phyloP scores from a whole-genome alignment of 2,329 filamentous ascomycete species.

The Blastomyces silverae region DNA sequence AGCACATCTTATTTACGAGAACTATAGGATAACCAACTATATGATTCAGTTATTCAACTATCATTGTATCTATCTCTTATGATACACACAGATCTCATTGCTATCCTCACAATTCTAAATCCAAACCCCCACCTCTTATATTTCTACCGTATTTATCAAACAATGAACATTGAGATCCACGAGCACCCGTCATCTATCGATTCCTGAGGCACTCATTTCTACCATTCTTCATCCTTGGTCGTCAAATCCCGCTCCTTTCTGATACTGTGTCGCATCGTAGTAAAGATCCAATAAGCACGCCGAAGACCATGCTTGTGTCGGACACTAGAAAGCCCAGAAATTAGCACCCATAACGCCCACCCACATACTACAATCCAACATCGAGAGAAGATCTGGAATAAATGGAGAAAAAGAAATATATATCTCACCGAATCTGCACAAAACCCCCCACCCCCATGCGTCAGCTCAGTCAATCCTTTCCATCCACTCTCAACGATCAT shows the following conservation, averaged over 20 bases:
- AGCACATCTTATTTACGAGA: too few relatives aligned
- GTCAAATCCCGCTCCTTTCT: constrained; percentile 1
- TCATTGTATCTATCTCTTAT: not conserved
- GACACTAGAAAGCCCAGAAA: constrained; percentile 52
- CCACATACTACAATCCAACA: constrained; percentile 12
- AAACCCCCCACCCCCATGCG: constrained; percentile 76
- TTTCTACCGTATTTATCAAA: not conserved
- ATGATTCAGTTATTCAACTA: not conserved
- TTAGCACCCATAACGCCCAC: constrained; percentile 18
- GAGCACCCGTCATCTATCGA: not conserved
- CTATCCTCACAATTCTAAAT: not conserved
- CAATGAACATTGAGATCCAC: not conserved
- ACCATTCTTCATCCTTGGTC: not conserved
- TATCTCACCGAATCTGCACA: constrained; percentile 78
- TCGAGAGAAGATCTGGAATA: not conserved
- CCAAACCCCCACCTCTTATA: not conserved
- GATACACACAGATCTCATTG: not conserved
- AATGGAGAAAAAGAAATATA: constrained; percentile 13
- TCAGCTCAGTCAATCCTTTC: constrained; percentile 89
- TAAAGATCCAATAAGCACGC: constrained; percentile 93
- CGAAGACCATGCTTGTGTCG: constrained; percentile 94
- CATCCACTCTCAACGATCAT: constrained; percentile 73
- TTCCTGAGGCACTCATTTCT: not conserved
- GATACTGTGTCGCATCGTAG: constrained; percentile 65
- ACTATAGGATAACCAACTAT: too few relatives aligned